phyloP scores from a whole-genome alignment of 192 early-diverging fungal species.

The Mortierella antarctica region DNA sequence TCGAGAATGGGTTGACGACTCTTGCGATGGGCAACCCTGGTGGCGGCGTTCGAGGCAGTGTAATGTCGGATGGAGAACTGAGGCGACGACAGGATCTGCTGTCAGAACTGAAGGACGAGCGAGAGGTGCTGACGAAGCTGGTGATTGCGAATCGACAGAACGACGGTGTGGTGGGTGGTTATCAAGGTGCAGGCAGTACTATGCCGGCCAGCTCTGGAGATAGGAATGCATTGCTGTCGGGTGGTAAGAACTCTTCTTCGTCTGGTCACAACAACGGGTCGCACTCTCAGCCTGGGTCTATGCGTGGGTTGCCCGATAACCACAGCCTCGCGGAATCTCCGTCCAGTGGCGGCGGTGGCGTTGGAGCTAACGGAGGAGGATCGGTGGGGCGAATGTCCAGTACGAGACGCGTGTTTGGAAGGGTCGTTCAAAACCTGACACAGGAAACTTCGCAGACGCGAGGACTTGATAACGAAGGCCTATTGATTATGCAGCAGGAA shows the following conservation, averaged over 20 bases:
- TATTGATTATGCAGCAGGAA: constrained; percentile 81
- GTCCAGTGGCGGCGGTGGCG: constrained; percentile 9
- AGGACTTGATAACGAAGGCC: constrained; percentile 76
- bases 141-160: constrained; percentile 65
- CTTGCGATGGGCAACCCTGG: constrained; percentile 58
- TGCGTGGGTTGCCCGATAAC: constrained; percentile 27
- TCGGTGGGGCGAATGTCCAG: constrained; percentile 5
- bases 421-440: constrained; percentile 58
- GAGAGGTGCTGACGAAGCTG: constrained; percentile 68
- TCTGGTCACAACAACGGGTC: constrained; percentile 3
- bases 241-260: constrained; percentile 6
- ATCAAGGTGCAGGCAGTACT: constrained; percentile 37
- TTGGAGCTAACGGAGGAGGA: not conserved
- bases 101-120: constrained; percentile 76
- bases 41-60: constrained; percentile 53
- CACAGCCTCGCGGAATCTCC: constrained; percentile 17
- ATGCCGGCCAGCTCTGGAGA: constrained; percentile 58
- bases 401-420: constrained; percentile 77
- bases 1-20: constrained; percentile 65
- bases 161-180: constrained; percentile 47
- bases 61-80: constrained; percentile 78
- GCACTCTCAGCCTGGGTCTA: constrained; percentile 13
- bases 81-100: constrained; percentile 84
- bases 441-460: constrained; percentile 85
- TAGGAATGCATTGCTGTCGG: constrained; percentile 53